A percentile compares a stretch with the other conserved stretches of the same genome.
Evolutionary conservation across 2,329 filamentous ascomycete species (phyloP).

Genomic region (Esteya vermicola): DNA sequence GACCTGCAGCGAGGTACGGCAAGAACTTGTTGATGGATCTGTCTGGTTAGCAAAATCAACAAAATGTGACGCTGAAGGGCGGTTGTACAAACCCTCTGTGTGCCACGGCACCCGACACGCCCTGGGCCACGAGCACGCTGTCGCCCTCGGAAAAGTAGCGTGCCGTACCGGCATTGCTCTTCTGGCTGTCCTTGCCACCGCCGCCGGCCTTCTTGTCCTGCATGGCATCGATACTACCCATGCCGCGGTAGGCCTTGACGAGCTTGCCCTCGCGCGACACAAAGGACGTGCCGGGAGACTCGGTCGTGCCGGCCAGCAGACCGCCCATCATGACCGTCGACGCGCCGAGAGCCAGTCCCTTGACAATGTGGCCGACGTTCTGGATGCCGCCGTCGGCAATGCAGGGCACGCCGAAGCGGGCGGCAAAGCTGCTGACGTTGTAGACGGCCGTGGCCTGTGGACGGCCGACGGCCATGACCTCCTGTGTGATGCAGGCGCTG

Average conservation of each 20-base stretch:
- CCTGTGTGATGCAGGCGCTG: conserved; percentile 96
- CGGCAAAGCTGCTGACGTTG: conserved; percentile 78
- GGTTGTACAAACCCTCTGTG: conserved; percentile 57
- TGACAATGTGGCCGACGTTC: conserved; percentile 98
- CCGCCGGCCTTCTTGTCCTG: conserved; percentile 91
- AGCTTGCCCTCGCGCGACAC: conserved; percentile 94
- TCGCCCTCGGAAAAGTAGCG: conserved; percentile 98
- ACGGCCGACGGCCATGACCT: conserved; percentile 97
- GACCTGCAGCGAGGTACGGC: conserved; percentile 84
- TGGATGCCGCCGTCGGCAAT: conserved; percentile 97
- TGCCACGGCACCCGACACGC: conserved; percentile 76
- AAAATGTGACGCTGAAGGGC: conserved; percentile 7
- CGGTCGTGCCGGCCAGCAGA: conserved; percentile 88
- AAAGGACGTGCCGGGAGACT: conserved; percentile 93
- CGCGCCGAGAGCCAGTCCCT: conserved; percentile 87
- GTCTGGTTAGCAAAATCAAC: background rate
- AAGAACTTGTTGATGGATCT: conserved; percentile 87
- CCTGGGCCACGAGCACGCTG: conserved; percentile 87
- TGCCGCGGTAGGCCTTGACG: conserved; percentile 97
- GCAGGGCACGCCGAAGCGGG: conserved; percentile 88
- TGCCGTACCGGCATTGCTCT: conserved; percentile 87
- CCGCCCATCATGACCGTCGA: conserved; percentile 99
- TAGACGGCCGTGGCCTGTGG: conserved; percentile 90
- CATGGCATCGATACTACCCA: conserved; percentile 99
- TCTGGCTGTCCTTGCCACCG: conserved; percentile 56